Percentiles rank a stretch among this genome's conserved stretches.
Conservation (phyloP, 352 stramenopile species). For the Stramenopiles sp. region DNA sequence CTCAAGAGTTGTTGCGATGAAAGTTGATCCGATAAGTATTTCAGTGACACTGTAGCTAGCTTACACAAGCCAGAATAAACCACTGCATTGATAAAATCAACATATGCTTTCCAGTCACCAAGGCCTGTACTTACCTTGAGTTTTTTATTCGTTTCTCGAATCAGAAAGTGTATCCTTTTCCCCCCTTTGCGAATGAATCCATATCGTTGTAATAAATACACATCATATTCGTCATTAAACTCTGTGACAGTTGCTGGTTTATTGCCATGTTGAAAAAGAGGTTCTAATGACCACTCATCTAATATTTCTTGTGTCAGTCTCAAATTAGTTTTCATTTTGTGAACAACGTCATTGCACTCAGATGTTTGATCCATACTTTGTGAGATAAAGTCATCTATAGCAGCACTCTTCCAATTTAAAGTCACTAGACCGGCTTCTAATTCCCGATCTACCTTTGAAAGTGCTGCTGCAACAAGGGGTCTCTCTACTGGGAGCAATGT, state of each 20-base stretch:
- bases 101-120: conserved; percentile 74
- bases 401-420: conserved; percentile 75
- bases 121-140: conserved; percentile 70
- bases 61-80: conserved; percentile 60
- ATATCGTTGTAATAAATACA: conserved; percentile 48
- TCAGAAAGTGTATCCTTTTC: no score
- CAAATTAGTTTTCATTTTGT: conserved; percentile 70
- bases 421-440: conserved; percentile 56
- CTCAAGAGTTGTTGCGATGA: conserved; percentile 29
- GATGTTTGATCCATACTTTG: conserved; percentile 70
- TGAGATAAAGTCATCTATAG: conserved; percentile 48
- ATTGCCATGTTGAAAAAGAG: conserved; percentile 61
- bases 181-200: conserved; percentile 71
- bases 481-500: conserved; percentile 77
- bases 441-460: conserved; percentile 70
- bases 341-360: conserved; percentile 23
- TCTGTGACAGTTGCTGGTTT: conserved; percentile 79
- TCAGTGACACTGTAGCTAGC: conserved; percentile 28
- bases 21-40: conserved; percentile 70
- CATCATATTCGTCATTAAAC: conserved; percentile 72
- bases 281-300: conserved; percentile 37
- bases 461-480: conserved; percentile 60
- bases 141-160: conserved; percentile 69
- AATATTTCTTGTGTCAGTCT: conserved; percentile 63
- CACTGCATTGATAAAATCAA: conserved; percentile 89